These are phyloP conservation scores for Amaranthus cruentus DNA, from an alignment of 148 eudicot species.

Conservation along the genomic window DNA sequence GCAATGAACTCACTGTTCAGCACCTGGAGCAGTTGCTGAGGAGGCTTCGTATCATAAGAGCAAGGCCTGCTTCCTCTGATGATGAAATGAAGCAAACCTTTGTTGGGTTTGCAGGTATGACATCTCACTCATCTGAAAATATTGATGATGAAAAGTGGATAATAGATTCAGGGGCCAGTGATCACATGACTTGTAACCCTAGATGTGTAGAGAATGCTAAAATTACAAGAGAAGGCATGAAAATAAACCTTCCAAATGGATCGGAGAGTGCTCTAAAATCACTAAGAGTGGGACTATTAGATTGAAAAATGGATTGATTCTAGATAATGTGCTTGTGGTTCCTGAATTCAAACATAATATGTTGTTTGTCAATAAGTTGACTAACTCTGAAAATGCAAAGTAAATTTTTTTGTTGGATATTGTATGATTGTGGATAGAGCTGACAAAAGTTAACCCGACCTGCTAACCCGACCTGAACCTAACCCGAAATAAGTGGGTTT, in stretches of 20 bases:
- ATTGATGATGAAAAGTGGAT: neutral
- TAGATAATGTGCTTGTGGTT: neutral
- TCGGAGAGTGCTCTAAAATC: neutral
- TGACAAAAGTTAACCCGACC: too few species aligned
- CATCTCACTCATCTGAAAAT: neutral
- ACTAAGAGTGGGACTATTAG: neutral
- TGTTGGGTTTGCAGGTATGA: neutral
- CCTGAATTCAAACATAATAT: neutral
- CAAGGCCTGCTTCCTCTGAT: neutral
- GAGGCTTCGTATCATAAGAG: neutral
- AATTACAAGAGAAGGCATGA: neutral
- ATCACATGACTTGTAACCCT: neutral
- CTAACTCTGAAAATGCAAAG: neutral
- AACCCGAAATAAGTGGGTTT: neutral
- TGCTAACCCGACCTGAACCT: too few species aligned
- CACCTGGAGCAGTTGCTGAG: neutral
- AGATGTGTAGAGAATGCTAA: neutral
- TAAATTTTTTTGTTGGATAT: neutral
- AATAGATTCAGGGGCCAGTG: neutral
- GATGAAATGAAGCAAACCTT: neutral
- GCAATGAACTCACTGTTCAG: neutral
- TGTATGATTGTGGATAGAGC: neutral
- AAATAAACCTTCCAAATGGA: neutral
- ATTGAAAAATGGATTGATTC: neutral
- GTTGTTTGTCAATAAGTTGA: neutral